Evolutionary conservation across 2,329 filamentous ascomycete genomes (phyloP).

Genomic region (Aspergillus sp.): DNA sequence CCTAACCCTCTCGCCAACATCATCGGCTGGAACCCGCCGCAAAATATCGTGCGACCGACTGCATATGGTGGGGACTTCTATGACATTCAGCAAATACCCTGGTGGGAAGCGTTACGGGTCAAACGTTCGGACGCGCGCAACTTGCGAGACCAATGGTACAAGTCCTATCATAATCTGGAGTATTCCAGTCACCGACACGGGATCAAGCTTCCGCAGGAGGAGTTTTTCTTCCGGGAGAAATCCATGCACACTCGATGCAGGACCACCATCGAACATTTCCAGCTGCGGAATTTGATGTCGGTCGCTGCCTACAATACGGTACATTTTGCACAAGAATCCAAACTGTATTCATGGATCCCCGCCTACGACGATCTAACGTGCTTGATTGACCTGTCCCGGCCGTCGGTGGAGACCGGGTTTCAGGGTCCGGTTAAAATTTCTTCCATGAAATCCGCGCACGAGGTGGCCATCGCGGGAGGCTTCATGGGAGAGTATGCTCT

Average conservation of each 20-base stretch:
- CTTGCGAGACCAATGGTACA: slow-evolving; percentile 43
- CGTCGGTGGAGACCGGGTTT: slow-evolving; percentile 37
- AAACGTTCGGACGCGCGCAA: slow-evolving; percentile 36
- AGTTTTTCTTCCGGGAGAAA: slow-evolving; percentile 49
- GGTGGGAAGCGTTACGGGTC: slow-evolving; percentile 37
- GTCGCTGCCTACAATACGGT: slow-evolving; percentile 56
- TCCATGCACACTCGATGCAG: slow-evolving; percentile 51
- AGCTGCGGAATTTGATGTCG: slow-evolving; percentile 59
- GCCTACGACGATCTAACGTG: slow-evolving; percentile 41
- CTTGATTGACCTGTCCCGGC: slow-evolving; percentile 51
- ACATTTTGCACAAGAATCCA: slow-evolving; percentile 52
- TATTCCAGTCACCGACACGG: slow-evolving; percentile 27
- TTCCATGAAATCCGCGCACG: slow-evolving; percentile 51
- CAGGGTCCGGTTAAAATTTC: slow-evolving; percentile 49
- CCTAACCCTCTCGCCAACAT: slow-evolving; percentile 33
- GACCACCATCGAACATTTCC: slow-evolving; percentile 57
- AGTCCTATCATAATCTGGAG: slow-evolving; percentile 40
- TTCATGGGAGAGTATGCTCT: slow-evolving; percentile 60
- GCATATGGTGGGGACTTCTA: slow-evolving; percentile 28
- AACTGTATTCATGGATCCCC: slow-evolving; percentile 52
- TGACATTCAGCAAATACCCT: slow-evolving; percentile 45
- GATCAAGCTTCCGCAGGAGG: slow-evolving; percentile 37
- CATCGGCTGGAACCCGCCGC: slow-evolving; percentile 35
- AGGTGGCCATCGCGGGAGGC: slow-evolving; percentile 55
- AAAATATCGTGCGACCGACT: slow-evolving; percentile 32